phyloP scores from a whole-genome alignment of 768 basidiomycete genomes.

The Suillus brevipes region DNA sequence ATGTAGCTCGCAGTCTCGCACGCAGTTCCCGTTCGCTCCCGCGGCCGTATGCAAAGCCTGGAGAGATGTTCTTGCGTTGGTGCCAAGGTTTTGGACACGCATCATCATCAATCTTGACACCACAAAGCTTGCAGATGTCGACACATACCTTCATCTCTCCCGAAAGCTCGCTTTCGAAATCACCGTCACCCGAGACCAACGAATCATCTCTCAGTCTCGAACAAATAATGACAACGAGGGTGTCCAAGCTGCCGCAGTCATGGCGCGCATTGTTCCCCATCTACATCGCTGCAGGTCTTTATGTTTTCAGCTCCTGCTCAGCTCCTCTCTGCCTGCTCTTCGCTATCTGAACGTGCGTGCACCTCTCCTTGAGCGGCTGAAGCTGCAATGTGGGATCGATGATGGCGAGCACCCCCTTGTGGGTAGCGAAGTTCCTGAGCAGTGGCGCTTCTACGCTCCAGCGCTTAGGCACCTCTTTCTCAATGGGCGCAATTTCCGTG shows the following conservation, averaged over 20 bases:
- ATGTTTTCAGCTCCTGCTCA: slow-evolving; percentile 7
- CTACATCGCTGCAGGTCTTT: slow-evolving; percentile 7
- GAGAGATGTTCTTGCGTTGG: slow-evolving; percentile 6
- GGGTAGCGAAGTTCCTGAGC: not conserved
- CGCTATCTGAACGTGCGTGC: slow-evolving; percentile 1
- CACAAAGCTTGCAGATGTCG: slow-evolving; percentile 2
- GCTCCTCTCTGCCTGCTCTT: slow-evolving; percentile 11
- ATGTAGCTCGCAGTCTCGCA: not conserved
- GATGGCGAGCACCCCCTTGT: slow-evolving; percentile 9
- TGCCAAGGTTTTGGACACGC: slow-evolving; percentile 14
- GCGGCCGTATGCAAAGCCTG: slow-evolving; percentile 10
- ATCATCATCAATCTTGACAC: slow-evolving; percentile 11
- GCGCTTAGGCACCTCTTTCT: slow-evolving; percentile 6
- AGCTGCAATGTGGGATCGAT: slow-evolving; percentile 10
- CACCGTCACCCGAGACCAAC: slow-evolving; percentile 1
- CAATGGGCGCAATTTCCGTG: slow-evolving; percentile 11
- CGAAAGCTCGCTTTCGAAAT: slow-evolving; percentile 8
- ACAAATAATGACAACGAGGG: slow-evolving; percentile 3
- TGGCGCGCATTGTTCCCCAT: slow-evolving; percentile 2
- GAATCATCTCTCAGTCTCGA: not conserved
- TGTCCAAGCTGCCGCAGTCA: not conserved
- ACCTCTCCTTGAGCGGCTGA: slow-evolving; percentile 3
- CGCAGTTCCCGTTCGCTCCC: slow-evolving; percentile 10
- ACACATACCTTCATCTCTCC: slow-evolving; percentile 11
- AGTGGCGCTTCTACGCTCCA: slow-evolving; percentile 8